Evolutionary conservation across 176 grass and related monocot species (phyloP).

Genomic region (bread wheat (Triticum aestivum)): IWGSC_CS_RefSeq_v2.1 NC_057800.1:1521385-1521884

Average conservation of each 20-base stretch:
- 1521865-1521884: slow-evolving; percentile 88
- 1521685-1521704: neutral
- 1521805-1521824: neutral
- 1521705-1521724: neutral
- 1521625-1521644: neutral
- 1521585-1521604: neutral
- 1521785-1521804: slow-evolving; percentile 40
- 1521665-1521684: neutral
- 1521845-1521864: neutral
- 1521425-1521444: neutral
- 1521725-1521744: neutral
- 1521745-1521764: slow-evolving; percentile 44
- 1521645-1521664: neutral
- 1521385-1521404: neutral
- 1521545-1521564: no score
- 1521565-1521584: neutral
- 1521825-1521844: slow-evolving; percentile 12
- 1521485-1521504: no score
- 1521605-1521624: neutral
- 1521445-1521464: no score
- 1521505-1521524: no score
- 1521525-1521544: no score
- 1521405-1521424: neutral
- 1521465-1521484: no score
- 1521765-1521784: slow-evolving; percentile 92